Evolutionary conservation across 257 asterid genomes (phyloP).

Genomic region (Solanum pimpinellifolium): DNA sequence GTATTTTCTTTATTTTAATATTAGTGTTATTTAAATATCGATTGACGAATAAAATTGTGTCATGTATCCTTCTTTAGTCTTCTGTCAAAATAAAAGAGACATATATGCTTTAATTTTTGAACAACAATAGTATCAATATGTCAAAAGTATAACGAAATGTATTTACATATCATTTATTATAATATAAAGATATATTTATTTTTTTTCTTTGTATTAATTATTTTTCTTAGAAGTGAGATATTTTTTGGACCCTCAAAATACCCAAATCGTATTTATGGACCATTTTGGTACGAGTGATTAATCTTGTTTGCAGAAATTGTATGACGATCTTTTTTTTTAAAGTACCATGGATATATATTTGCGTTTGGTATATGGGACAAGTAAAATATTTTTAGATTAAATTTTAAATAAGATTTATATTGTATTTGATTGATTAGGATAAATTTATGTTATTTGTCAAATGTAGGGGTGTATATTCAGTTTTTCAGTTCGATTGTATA

Average conservation of each 20-base stretch:
- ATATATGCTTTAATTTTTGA: too few relatives aligned
- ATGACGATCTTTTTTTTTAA: neutral
- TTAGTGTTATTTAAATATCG: neutral
- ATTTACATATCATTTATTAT: too few relatives aligned
- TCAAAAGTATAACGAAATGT: accelerated
- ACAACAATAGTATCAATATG: accelerated
- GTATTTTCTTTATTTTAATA: accelerated
- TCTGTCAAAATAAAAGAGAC: accelerated
- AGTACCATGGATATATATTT: neutral
- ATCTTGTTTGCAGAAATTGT: neutral
- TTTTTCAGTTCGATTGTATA: too few relatives aligned
- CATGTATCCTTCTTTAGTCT: neutral
- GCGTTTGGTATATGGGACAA: neutral
- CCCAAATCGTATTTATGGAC: neutral
- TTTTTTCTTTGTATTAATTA: neutral
- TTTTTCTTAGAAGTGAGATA: neutral
- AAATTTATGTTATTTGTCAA: too few relatives aligned
- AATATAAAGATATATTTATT: too few relatives aligned
- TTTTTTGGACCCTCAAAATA: neutral
- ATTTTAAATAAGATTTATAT: neutral
- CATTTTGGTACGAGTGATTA: neutral
- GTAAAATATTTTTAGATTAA: neutral
- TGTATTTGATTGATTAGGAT: accelerated
- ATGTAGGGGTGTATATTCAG: too few relatives aligned
- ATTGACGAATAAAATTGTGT: neutral